Base-by-base conservation (phyloP, 768 basidiomycete species). In the Hypholoma fasciculare region DNA sequence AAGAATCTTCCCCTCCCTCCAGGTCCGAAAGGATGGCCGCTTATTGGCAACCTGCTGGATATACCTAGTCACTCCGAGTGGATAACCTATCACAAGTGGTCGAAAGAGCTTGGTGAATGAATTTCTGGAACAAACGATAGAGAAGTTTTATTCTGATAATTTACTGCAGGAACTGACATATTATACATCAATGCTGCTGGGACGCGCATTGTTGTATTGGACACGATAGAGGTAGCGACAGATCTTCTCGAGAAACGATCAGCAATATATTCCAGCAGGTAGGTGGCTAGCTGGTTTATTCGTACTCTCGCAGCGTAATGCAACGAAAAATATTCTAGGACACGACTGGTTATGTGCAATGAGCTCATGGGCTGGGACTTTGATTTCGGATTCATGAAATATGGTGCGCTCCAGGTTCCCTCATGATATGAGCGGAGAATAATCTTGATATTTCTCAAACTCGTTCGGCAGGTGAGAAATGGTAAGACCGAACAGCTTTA, bases 161-260 rank as follows among this genome's bases (percentile, higher is more conserved):
- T 30, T 58, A 12, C n/a, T 23, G 12, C 52, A 73, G 71, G 67
- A 23, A 67, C 68, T 6, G 71, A 72, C 47, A 69, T 73, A 16
- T 54, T 74, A 3, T 65, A 70, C 53, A 49, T 72, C 9, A 63
- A 70, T 26, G 51, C 67, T 19, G 67, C 64, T 23, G 72, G 72
- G 17, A 64, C 62, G 3, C 53, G 57, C 9, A 49, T 72, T 26
- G 62, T 72, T 26, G 61, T 73, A n/a, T 48, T 82, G 44, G 76
- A 79, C 56, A 72, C 74, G 2, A 38, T 68, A 1, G 70, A 79
- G 48, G 72, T 73, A 1, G 72, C 74, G 2, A 62, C 59, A 3
- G 79, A 82, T 12, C 71, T 82, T 13, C 71, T 82, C 43, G 79
- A 80, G 50, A 75, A 71, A 53, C 62, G 76, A 11, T 78, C 74